Conservation (phyloP, 2,329 filamentous ascomycete genomes). For the Stemphylium vesicarium region DNA sequence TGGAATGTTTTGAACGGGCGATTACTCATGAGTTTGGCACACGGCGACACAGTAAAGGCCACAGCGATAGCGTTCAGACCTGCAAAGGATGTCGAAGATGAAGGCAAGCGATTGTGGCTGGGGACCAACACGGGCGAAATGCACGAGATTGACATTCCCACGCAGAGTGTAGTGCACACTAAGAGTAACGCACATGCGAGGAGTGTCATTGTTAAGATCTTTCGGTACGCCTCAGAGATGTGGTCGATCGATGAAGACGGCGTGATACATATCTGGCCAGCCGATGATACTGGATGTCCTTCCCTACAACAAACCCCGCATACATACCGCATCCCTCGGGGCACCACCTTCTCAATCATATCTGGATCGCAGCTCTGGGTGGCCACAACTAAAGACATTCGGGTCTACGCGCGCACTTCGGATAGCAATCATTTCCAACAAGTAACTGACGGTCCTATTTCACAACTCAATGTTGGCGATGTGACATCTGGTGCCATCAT, state of each 20-base stretch:
- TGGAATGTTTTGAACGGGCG: slow-evolving; percentile 88
- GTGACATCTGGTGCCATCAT: slow-evolving; percentile 83
- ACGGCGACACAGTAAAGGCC: slow-evolving; percentile 84
- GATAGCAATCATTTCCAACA: slow-evolving; percentile 75
- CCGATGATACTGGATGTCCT: slow-evolving; percentile 76
- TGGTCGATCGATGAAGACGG: slow-evolving; percentile 95
- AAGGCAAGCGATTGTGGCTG: slow-evolving; percentile 85
- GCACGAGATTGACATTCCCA: slow-evolving; percentile 82
- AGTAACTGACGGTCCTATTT: slow-evolving; percentile 72
- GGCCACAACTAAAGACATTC: slow-evolving; percentile 83
- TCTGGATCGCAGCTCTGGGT: slow-evolving; percentile 88
- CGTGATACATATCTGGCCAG: slow-evolving; percentile 84
- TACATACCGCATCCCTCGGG: slow-evolving; percentile 77
- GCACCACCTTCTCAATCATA: slow-evolving; percentile 87
- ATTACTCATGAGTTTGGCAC: slow-evolving; percentile 77
- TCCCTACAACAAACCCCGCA: slow-evolving; percentile 76
- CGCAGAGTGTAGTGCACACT: slow-evolving; percentile 71
- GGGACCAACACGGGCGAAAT: slow-evolving; percentile 89
- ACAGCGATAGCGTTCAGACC: slow-evolving; percentile 87
- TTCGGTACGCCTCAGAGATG: slow-evolving; percentile 84
- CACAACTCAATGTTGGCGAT: slow-evolving; percentile 77
- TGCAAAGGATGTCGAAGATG: slow-evolving; percentile 74
- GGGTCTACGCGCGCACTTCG: slow-evolving; percentile 77
- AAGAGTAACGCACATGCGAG: slow-evolving; percentile 77
- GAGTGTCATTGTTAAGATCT: slow-evolving; percentile 81